Evolutionary conservation across 2,329 filamentous ascomycete genomes (phyloP), one percentile per base, ranked within the genome.

Genomic region (Coniochaeta hoffmannii): DNA sequence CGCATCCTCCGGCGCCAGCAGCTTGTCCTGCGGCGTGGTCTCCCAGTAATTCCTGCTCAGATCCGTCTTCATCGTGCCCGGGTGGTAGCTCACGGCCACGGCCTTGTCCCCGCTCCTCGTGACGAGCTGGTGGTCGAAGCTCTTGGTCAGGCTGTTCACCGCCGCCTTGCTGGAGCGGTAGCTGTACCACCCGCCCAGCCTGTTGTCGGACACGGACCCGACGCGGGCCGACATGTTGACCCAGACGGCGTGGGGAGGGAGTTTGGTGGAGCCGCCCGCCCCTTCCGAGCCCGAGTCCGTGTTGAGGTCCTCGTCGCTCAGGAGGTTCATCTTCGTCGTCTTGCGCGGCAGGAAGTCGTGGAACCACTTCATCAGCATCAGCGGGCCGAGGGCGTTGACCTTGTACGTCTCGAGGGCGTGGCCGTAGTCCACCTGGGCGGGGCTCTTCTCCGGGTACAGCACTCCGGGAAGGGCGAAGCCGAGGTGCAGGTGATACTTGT

Each of bases 201-300:
- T 66, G 64, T 95, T 93, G 63, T 93, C 88, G 0, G 79, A 73
- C 22, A 87, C 87, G 31, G 81, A 87, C 10, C 89, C 89, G 0
- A 95, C 87, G 44, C 90, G 82, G 1, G 89, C 90, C 6, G 87
- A 86, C 83, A 91, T 88, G 64, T 82, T 82, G n/a, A 87, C 79
- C 76, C 86, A 89, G 2, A 85, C 80, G 0, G 88, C 83, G 55
- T 80, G 76, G 0, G 62, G 56, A 0, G 79, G 75, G 2, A 87
- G 73, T 0, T 72, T 64, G 32, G 15, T 34, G 22, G 59, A 56
- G 4, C 58, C 53, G 8, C 59, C 54, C 4, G 62, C 14, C 28
- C 54, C 55, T 57, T 10, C 14, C 44, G 30, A 46, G 28, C 26
- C 15, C 22, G 53, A 53, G 17, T 19, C 55, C 11, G 36, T 24